Conservation (phyloP, 768 basidiomycete genomes). For the Lactarius sanguifluus region DNA sequence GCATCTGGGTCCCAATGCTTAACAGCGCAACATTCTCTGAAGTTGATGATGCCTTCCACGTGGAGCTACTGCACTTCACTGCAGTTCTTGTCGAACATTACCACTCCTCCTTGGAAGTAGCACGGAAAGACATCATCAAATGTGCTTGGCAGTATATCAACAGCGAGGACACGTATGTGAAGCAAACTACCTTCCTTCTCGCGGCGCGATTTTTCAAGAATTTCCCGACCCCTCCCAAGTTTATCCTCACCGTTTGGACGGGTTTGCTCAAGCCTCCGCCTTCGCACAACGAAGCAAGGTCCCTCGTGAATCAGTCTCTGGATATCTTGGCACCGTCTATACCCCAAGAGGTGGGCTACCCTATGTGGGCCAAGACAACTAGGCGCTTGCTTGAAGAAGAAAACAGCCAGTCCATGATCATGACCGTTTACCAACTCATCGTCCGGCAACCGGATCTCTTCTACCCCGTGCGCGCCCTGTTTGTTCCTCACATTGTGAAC, state of each 20-base stretch:
- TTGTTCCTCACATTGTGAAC: slow-evolving; percentile 91
- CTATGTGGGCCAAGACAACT: slow-evolving; percentile 82
- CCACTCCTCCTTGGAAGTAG: slow-evolving; percentile 72
- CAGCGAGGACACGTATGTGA: slow-evolving; percentile 86
- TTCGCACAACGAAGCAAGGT: slow-evolving; percentile 66
- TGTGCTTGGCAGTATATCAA: slow-evolving; percentile 89
- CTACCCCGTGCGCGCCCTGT: slow-evolving; percentile 88
- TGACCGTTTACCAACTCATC: slow-evolving; percentile 87
- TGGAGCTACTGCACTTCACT: slow-evolving; percentile 89
- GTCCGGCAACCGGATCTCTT: slow-evolving; percentile 89
- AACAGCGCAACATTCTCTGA: slow-evolving; percentile 51
- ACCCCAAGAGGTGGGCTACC: slow-evolving; percentile 61
- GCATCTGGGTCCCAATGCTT: slow-evolving; percentile 81
- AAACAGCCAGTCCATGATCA: slow-evolving; percentile 65
- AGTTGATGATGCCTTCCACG: slow-evolving; percentile 81
- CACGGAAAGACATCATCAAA: slow-evolving; percentile 89
- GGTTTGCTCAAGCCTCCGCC: slow-evolving; percentile 76
- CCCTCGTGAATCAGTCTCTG: slow-evolving; percentile 79
- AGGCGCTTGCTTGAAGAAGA: slow-evolving; percentile 88
- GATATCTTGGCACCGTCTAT: slow-evolving; percentile 84
- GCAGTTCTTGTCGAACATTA: slow-evolving; percentile 86
- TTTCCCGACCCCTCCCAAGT: slow-evolving; percentile 87
- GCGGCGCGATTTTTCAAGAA: slow-evolving; percentile 89
- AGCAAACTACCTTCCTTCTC: slow-evolving; percentile 88
- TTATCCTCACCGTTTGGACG: slow-evolving; percentile 87